phyloP scores from a whole-genome alignment of 257 asterid species.

The Perilla frutescens region DNA sequence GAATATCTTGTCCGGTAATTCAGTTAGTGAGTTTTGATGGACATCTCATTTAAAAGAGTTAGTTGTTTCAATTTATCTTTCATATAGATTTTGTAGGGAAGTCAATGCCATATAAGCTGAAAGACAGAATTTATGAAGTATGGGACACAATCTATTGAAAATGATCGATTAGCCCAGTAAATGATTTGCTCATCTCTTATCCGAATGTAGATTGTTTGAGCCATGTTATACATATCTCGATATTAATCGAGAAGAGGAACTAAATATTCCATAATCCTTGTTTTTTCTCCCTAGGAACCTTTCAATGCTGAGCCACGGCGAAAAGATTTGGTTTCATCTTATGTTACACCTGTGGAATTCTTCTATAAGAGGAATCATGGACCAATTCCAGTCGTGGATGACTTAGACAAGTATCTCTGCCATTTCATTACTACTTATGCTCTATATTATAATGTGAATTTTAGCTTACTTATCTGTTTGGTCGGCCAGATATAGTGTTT shows the following conservation, averaged over 20 bases:
- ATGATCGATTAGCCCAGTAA: not conserved
- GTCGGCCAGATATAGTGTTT: slow-evolving; percentile 66
- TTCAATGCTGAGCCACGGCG: slow-evolving; percentile 96
- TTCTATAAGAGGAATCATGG: slow-evolving; percentile 99
- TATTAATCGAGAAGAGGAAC: not conserved
- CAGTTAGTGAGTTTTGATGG: too few species aligned
- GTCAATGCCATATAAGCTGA: not conserved
- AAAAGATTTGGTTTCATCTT: slow-evolving; percentile 65
- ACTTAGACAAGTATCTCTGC: slow-evolving; percentile 63
- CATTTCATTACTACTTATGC: slow-evolving; percentile 9
- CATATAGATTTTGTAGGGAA: not conserved
- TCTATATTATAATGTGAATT: not conserved
- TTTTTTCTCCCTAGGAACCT: slow-evolving; percentile 65
- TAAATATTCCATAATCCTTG: not conserved
- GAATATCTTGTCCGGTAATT: too few species aligned
- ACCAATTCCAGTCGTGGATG: slow-evolving; percentile 87
- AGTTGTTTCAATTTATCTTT: not conserved
- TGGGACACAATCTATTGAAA: not conserved
- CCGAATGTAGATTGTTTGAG: slow-evolving; percentile 3
- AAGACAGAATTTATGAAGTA: not conserved
- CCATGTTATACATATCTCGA: not conserved
- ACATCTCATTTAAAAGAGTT: too few species aligned
- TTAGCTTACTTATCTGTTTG: slow-evolving; percentile 35
- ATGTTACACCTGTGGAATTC: slow-evolving; percentile 82
- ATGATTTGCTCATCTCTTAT: not conserved